Percentiles rank a stretch among this genome's conserved stretches.
phyloP scores from a whole-genome alignment of 495 filamentous ascomycete genomes.

The Jackrogersella minutella region DNA sequence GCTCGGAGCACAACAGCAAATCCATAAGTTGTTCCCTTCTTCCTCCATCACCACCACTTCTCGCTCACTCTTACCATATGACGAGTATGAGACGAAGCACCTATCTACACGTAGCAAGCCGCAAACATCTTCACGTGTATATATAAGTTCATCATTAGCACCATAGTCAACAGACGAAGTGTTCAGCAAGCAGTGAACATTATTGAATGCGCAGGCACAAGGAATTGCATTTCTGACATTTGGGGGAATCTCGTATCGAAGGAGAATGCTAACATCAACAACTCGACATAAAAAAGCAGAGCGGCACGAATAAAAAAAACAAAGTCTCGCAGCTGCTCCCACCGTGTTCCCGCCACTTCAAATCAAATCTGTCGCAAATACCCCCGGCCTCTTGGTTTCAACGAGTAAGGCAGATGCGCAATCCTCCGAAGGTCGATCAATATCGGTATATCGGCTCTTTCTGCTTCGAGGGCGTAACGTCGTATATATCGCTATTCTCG shows the following conservation, averaged over 20 bases:
- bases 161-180: not conserved
- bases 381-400: not conserved
- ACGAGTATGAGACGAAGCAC: too few relatives aligned
- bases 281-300: not conserved
- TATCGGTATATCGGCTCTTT: slow-evolving; percentile 51
- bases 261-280: slow-evolving; percentile 19
- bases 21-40: too few relatives aligned
- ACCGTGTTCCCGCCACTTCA: slow-evolving; percentile 5
- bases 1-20: too few relatives aligned
- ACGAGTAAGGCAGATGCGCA: not conserved
- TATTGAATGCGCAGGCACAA: not conserved
- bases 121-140: too few relatives aligned
- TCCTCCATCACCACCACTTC: too few relatives aligned
- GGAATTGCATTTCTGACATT: slow-evolving; percentile 18
- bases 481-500: slow-evolving; percentile 27
- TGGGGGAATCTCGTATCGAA: slow-evolving; percentile 37
- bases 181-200: not conserved
- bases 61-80: too few relatives aligned
- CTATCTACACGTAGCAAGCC: too few relatives aligned
- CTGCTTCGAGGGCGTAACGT: slow-evolving; percentile 36
- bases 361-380: not conserved
- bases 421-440: slow-evolving; percentile 24
- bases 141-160: not conserved
- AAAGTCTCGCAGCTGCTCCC: slow-evolving; percentile 1
- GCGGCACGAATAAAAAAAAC: not conserved